These are phyloP conservation scores for Vaccinium myrtillus DNA, from an alignment of 148 eudicot genomes.

Conservation along the genomic window DNA sequence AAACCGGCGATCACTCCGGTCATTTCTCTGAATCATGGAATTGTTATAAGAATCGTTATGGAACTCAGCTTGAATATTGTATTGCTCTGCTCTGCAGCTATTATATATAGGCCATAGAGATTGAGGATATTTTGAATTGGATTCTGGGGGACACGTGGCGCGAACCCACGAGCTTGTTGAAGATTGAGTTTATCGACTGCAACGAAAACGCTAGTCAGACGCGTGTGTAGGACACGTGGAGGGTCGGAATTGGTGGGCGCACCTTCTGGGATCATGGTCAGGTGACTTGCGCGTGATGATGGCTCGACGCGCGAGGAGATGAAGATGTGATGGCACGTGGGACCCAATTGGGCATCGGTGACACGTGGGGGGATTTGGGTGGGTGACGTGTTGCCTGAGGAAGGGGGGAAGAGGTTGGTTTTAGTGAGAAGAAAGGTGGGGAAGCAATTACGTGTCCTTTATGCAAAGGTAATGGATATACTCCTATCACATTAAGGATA, in stretches of 20 bases:
- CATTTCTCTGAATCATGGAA: slow-evolving; percentile 49
- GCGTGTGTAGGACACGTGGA: slow-evolving; percentile 30
- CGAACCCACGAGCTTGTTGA: neutral
- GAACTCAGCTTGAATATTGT: neutral
- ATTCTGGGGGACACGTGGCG: slow-evolving; percentile 35
- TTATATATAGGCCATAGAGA: neutral
- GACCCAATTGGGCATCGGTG: neutral
- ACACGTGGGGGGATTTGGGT: slow-evolving; percentile 8
- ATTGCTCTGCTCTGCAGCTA: neutral
- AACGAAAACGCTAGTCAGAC: neutral
- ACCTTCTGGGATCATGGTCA: slow-evolving; percentile 2
- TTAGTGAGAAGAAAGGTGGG: neutral
- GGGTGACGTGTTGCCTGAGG: slow-evolving; percentile 18
- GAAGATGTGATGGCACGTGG: neutral
- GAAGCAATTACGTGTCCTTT: slow-evolving; percentile 19
- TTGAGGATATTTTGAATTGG: slow-evolving; percentile 5
- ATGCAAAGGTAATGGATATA: neutral
- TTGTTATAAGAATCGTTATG: neutral
- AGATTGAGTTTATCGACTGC: slow-evolving; percentile 3
- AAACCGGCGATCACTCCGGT: slow-evolving; percentile 61
- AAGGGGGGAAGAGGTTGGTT: neutral
- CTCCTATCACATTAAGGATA: neutral
- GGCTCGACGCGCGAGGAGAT: neutral
- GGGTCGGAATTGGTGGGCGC: neutral
- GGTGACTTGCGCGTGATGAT: neutral